Percentiles rank a stretch among this genome's conserved stretches.
Conservation (phyloP, 2,329 filamentous ascomycete species). For the Clarireedia paspali region DNA sequence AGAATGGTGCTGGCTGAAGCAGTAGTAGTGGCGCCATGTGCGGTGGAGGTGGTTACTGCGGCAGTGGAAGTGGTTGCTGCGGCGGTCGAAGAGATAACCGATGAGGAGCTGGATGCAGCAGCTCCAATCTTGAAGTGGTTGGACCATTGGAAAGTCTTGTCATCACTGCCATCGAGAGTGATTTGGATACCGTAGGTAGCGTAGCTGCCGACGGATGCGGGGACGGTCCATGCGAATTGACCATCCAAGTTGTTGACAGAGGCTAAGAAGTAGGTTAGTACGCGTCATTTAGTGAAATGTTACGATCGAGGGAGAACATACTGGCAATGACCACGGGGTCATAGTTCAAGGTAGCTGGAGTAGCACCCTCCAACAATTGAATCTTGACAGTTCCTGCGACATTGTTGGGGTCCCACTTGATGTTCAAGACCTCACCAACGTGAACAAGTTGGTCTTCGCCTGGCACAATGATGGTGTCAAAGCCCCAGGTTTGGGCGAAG, state of each 20-base stretch:
- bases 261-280: slow-evolving; percentile 30
- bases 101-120: not conserved
- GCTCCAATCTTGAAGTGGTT: slow-evolving; percentile 42
- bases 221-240: slow-evolving; percentile 44
- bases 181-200: slow-evolving; percentile 52
- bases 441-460: slow-evolving; percentile 35
- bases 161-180: slow-evolving; percentile 37
- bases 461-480: slow-evolving; percentile 47
- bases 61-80: not conserved
- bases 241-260: slow-evolving; percentile 39
- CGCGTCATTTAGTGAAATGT: not conserved
- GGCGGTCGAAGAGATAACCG: not conserved
- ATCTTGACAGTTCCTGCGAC: slow-evolving; percentile 42
- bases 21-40: not conserved
- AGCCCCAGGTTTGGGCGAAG: slow-evolving; percentile 48
- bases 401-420: slow-evolving; percentile 41
- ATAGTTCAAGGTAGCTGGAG: slow-evolving; percentile 36
- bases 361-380: slow-evolving; percentile 45
- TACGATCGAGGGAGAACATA: slow-evolving; percentile 34
- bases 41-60: not conserved
- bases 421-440: slow-evolving; percentile 41
- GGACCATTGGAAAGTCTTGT: slow-evolving; percentile 51
- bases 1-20: not conserved
- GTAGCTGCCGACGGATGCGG: slow-evolving; percentile 35
- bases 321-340: slow-evolving; percentile 38